Percentiles rank a stretch among this genome's conserved stretches.
These are phyloP conservation scores for Venturia aucupariae DNA, from an alignment of 2,329 filamentous ascomycete genomes.

Conservation along the genomic window DNA sequence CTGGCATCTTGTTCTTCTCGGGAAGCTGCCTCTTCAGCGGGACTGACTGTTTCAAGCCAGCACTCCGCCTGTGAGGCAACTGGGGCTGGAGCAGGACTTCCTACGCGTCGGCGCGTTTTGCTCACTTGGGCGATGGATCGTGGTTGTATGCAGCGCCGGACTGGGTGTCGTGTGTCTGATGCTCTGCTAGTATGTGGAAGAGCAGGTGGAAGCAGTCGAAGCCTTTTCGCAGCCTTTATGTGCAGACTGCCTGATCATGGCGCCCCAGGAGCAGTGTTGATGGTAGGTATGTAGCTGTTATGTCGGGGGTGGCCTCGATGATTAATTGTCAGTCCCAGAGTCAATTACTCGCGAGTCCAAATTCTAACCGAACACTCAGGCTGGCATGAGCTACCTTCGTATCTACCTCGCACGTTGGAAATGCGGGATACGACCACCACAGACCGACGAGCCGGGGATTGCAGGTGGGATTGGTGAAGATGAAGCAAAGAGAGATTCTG, in stretches of 20 bases:
- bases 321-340: neutral
- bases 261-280: neutral
- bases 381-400: no score
- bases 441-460: no score
- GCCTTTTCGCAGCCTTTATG: neutral
- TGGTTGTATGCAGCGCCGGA: neutral
- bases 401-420: no score
- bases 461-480: no score
- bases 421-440: no score
- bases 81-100: neutral
- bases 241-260: neutral
- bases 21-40: conserved; percentile 7
- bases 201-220: neutral
- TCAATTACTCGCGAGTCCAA: neutral
- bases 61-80: conserved; percentile 14
- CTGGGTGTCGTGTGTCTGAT: neutral
- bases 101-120: neutral
- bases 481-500: no score
- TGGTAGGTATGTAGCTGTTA: neutral
- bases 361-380: neutral
- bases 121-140: neutral
- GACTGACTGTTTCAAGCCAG: conserved; percentile 4
- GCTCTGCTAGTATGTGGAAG: neutral
- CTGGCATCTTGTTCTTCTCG: conserved; percentile 4
- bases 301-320: neutral